These are phyloP conservation scores for Didymella sp. DNA, from an alignment of 2,329 filamentous ascomycete genomes.

Conservation along the genomic window DNA sequence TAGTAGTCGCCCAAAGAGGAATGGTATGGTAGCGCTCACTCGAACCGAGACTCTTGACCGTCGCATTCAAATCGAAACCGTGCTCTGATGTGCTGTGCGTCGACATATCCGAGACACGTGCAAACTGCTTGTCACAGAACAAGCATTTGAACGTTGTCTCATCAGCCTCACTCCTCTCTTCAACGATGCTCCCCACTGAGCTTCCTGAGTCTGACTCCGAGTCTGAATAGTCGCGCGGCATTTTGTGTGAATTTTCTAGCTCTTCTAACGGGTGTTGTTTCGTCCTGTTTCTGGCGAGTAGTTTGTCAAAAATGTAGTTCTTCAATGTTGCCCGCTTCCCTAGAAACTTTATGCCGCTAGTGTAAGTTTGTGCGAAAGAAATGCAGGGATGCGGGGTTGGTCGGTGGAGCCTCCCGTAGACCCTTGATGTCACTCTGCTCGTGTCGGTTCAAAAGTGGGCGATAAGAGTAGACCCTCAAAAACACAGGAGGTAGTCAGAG, in stretches of 20 bases:
- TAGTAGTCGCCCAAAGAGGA: conserved; percentile 28
- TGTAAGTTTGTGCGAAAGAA: conserved; percentile 37
- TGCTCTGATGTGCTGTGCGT: conserved; percentile 38
- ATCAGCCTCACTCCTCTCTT: conserved; percentile 47
- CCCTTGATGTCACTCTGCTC: conserved; percentile 5
- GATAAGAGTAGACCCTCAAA: no score
- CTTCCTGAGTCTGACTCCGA: conserved; percentile 42
- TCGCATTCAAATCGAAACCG: conserved; percentile 35
- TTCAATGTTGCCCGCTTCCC: conserved; percentile 16
- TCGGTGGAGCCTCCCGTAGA: conserved; percentile 12
- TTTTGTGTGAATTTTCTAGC: conserved; percentile 13
- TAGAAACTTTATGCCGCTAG: conserved; percentile 34
- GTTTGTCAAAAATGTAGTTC: conserved; percentile 5
- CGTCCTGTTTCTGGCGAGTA: not conserved
- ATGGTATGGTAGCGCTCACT: conserved; percentile 30
- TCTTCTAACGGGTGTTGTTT: not conserved
- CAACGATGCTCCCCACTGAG: conserved; percentile 45
- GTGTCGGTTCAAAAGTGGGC: no score
- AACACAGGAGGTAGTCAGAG: no score
- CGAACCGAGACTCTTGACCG: conserved; percentile 41
- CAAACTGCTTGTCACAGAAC: conserved; percentile 45
- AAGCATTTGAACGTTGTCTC: conserved; percentile 47
- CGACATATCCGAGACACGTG: conserved; percentile 37
- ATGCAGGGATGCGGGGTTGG: conserved; percentile 38
- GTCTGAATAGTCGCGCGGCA: conserved; percentile 42